Evolutionary conservation across 2,329 filamentous ascomycete species (phyloP), one percentile per base, ranked within the genome.

Genomic region (Colletotrichum orchidophilum): DNA sequence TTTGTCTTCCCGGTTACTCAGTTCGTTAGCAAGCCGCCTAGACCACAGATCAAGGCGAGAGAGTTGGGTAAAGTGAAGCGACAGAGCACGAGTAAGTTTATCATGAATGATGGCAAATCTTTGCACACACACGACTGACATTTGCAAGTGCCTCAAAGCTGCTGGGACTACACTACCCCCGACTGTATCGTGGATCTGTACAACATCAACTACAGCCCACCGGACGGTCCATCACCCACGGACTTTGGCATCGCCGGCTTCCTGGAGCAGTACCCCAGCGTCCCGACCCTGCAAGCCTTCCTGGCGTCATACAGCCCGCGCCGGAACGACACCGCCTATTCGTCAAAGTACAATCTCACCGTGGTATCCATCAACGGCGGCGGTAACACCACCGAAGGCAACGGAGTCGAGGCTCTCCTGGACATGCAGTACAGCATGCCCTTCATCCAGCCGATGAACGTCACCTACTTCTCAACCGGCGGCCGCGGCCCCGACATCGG

Each of bases 1-100:
- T 87, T 87, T 71, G 78, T 88, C 31, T 82, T 86, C 50, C 86
- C 86, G 0, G 76, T 87, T 52, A 78, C 81, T 67, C 84, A 87
- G 78, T 88, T 88, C 67, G 84, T 87, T 5, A 50, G 3, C 39
- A 52, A 50, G 82, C 78, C 80, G 3, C 84, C 84, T 1, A 81
- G 76, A 59, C 78, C 77, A 59, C 76, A 78, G 39, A 71, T 75
- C 21, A 75, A 70, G 64, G 78, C 71, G 13, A 73, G 69, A 5
- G 71, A n/a, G 12, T 54, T 29, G n/a, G 65, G 55, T 52, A 66
- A 61, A n/a, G 52, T 52, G 8, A 66, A 66, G 33, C 24, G 64
- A 31, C 27, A 46, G 31, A 59, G 29, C 5, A 55, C 31, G 0
- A 12, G 64, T 66, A 26, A 8, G 64, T 61, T n/a, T 9, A 26